These are phyloP conservation scores for Gigaspora rosea DNA, from an alignment of 192 early-diverging fungal species.

Conservation along the genomic window DNA sequence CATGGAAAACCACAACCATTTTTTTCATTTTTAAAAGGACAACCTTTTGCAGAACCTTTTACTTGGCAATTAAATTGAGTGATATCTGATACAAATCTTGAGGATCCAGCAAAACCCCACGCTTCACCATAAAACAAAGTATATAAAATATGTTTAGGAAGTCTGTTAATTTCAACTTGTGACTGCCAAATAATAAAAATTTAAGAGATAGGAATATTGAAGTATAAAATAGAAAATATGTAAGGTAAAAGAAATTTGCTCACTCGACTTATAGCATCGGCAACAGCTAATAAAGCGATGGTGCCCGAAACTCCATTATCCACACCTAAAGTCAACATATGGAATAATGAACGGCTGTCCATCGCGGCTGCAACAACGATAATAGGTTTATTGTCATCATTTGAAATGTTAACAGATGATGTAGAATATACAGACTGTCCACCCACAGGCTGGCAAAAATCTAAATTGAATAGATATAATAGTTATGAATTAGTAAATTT, in stretches of 20 bases:
- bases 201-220: neutral
- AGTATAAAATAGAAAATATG: too few species aligned
- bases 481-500: neutral
- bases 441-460: slow-evolving; percentile 68
- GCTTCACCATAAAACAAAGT: slow-evolving; percentile 73
- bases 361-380: slow-evolving; percentile 66
- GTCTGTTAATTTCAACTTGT: slow-evolving; percentile 38
- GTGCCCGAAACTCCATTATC: slow-evolving; percentile 58
- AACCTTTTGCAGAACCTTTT: slow-evolving; percentile 37
- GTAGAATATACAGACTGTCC: slow-evolving; percentile 70
- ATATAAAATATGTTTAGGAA: slow-evolving; percentile 74
- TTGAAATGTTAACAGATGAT: slow-evolving; percentile 53
- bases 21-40: neutral
- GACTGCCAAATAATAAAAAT: slow-evolving; percentile 37
- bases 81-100: slow-evolving; percentile 79
- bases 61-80: slow-evolving; percentile 56
- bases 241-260: neutral
- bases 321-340: slow-evolving; percentile 62
- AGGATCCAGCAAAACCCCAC: slow-evolving; percentile 79
- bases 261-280: slow-evolving; percentile 71
- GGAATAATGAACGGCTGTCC: slow-evolving; percentile 67
- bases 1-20: slow-evolving; percentile 69
- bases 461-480: slow-evolving; percentile 31
- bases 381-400: slow-evolving; percentile 64
- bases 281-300: slow-evolving; percentile 65